phyloP scores from a whole-genome alignment of 768 basidiomycete genomes.

The Auricularia heimuer region DNA sequence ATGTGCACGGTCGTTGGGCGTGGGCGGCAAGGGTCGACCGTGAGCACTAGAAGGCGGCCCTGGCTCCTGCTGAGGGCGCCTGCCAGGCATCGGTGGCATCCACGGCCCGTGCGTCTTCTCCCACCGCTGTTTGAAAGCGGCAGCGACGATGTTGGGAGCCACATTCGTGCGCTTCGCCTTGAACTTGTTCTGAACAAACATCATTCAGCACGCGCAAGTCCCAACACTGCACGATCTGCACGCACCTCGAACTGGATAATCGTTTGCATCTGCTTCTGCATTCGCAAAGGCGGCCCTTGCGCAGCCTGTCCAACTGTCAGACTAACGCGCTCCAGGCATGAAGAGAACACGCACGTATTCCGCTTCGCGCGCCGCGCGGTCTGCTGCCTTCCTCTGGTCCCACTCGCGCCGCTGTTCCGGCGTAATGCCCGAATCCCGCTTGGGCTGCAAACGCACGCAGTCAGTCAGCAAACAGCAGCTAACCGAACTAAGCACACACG shows the following conservation, averaged over 20 bases:
- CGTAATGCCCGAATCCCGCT: neutral
- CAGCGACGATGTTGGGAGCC: neutral
- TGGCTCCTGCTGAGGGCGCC: neutral
- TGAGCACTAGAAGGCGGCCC: neutral
- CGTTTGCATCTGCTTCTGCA: constrained; percentile 1
- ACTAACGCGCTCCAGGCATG: neutral
- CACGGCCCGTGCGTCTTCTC: neutral
- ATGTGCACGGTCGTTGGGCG: too few relatives aligned
- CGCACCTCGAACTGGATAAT: neutral
- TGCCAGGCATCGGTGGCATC: neutral
- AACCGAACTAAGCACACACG: neutral
- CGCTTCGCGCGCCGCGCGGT: neutral
- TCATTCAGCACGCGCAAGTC: neutral
- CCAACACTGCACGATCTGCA: neutral
- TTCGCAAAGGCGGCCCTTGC: neutral
- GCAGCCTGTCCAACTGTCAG: neutral
- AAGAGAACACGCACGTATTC: neutral
- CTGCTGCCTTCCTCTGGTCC: neutral
- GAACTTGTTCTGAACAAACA: neutral
- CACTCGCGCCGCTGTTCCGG: neutral
- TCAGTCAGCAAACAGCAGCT: neutral
- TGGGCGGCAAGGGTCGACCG: too few relatives aligned
- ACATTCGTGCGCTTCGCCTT: neutral
- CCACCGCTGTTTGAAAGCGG: constrained; percentile 1
- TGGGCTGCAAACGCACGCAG: neutral